These are phyloP conservation scores for Populus hybrid DNA, from an alignment of 441 rosid genomes.

Conservation along the genomic window DNA sequence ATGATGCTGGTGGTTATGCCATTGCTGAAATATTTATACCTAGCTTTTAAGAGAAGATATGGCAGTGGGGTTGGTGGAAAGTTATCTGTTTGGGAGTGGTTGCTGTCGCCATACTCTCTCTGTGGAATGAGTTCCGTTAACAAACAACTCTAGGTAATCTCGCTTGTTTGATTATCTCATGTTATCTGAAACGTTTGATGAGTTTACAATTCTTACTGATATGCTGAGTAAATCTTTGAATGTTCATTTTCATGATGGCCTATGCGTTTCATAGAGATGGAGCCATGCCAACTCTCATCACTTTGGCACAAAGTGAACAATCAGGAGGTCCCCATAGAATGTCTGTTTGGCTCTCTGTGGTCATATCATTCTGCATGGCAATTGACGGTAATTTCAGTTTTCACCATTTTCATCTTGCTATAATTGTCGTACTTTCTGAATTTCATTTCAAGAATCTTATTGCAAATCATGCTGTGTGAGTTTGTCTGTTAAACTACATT, in stretches of 20 bases:
- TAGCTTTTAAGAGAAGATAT: slow-evolving; percentile 79
- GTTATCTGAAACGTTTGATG: neutral
- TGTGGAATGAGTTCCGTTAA: slow-evolving; percentile 99
- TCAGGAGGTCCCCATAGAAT: slow-evolving; percentile 79
- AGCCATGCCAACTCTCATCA: slow-evolving; percentile 84
- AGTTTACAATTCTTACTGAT: neutral
- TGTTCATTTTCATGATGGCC: slow-evolving; percentile 64
- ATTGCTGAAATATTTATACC: slow-evolving; percentile 87
- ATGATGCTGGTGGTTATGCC: slow-evolving; percentile 90
- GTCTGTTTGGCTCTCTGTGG: slow-evolving; percentile 83
- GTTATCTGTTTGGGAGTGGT: slow-evolving; percentile 80
- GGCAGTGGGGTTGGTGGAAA: slow-evolving; percentile 88
- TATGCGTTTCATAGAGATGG: slow-evolving; percentile 99
- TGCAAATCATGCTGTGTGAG: no score
- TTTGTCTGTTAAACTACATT: no score
- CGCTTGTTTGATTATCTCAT: neutral
- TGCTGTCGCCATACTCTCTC: slow-evolving; percentile 85
- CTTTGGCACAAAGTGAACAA: slow-evolving; percentile 92
- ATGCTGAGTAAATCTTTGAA: neutral
- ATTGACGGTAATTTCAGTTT: slow-evolving; percentile 58
- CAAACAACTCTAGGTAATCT: slow-evolving; percentile 87
- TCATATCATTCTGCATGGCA: slow-evolving; percentile 93
- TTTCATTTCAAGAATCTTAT: neutral
- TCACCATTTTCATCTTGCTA: neutral
- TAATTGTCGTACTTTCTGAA: neutral